phyloP scores from a whole-genome alignment of 805 yeast genomes.

The Sporopachydermia lactativora region DNA sequence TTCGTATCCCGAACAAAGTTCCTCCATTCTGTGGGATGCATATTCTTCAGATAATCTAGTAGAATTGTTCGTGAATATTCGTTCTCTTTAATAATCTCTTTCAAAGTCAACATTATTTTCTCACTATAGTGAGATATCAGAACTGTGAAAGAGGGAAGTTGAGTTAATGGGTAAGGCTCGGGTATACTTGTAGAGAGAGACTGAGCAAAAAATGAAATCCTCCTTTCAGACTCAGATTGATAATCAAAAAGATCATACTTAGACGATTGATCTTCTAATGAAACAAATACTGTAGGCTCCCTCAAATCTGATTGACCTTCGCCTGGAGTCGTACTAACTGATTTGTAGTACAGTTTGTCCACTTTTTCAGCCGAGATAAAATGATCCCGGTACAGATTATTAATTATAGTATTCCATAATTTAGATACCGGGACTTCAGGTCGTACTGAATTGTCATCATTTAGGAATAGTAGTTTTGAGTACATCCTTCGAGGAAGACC shows the following conservation, averaged over 20 bases:
- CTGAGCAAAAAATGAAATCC: constrained; percentile 98
- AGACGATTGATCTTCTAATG: constrained; percentile 66
- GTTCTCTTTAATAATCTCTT: constrained; percentile 94
- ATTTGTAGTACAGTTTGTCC: constrained; percentile 47
- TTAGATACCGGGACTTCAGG: constrained; percentile 49
- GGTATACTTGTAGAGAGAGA: constrained; percentile 97
- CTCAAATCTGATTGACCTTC: constrained; percentile 31
- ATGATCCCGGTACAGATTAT: constrained; percentile 75
- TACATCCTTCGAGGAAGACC: constrained; percentile 63
- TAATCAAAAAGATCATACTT: constrained; percentile 42
- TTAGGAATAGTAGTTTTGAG: constrained; percentile 47
- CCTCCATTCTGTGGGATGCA: constrained; percentile 96
- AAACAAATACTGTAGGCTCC: constrained; percentile 68
- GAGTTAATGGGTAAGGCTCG: constrained; percentile 97
- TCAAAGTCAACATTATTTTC: constrained; percentile 81
- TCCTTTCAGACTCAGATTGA: constrained; percentile 65
- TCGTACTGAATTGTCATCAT: constrained; percentile 30
- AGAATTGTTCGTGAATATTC: constrained; percentile 91
- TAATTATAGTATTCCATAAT: constrained; percentile 74
- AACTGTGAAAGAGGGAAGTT: constrained; percentile 98
- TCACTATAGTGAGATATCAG: constrained; percentile 93
- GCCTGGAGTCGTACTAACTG: constrained; percentile 23
- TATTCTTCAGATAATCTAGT: constrained; percentile 85
- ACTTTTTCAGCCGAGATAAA: constrained; percentile 61
- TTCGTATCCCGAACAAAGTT: constrained; percentile 94